A percentile compares a stretch with the other conserved stretches of the same genome.
Evolutionary conservation across 495 filamentous ascomycete genomes (phyloP).

Genomic region (Xylaria longipes): DNA sequence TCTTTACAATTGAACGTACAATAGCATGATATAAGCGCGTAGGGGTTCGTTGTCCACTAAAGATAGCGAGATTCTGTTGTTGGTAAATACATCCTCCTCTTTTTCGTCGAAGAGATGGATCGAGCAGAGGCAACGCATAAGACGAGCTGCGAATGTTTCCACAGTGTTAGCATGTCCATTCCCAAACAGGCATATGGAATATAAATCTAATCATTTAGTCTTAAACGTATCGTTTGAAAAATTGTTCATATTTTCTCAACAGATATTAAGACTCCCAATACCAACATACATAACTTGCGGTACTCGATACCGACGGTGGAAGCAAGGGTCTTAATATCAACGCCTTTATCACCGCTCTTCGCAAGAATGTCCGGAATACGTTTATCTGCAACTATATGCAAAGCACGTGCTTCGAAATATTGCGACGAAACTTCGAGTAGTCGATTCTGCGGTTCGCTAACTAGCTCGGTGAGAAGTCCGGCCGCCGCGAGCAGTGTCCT

Average conservation of each 20-base stretch:
- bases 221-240: neutral
- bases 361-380: slow-evolving; percentile 42
- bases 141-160: slow-evolving; percentile 29
- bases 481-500: slow-evolving; percentile 38
- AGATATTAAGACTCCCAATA: neutral
- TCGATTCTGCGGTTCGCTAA: slow-evolving; percentile 36
- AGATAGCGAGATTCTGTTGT: slow-evolving; percentile 43
- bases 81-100: slow-evolving; percentile 38
- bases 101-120: slow-evolving; percentile 43
- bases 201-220: neutral
- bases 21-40: slow-evolving; percentile 42
- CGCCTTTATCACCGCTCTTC: slow-evolving; percentile 27
- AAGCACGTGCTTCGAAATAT: slow-evolving; percentile 41
- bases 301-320: slow-evolving; percentile 37
- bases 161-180: neutral
- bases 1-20: slow-evolving; percentile 27
- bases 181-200: neutral
- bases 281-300: slow-evolving; percentile 35
- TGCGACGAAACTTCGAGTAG: slow-evolving; percentile 39
- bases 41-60: slow-evolving; percentile 43
- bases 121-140: slow-evolving; percentile 46
- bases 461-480: slow-evolving; percentile 39
- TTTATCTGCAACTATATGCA: slow-evolving; percentile 42
- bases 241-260: neutral
- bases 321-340: slow-evolving; percentile 33